Base-by-base conservation (phyloP, 306 rosid genomes). In the Boehmeria nivea region DNA sequence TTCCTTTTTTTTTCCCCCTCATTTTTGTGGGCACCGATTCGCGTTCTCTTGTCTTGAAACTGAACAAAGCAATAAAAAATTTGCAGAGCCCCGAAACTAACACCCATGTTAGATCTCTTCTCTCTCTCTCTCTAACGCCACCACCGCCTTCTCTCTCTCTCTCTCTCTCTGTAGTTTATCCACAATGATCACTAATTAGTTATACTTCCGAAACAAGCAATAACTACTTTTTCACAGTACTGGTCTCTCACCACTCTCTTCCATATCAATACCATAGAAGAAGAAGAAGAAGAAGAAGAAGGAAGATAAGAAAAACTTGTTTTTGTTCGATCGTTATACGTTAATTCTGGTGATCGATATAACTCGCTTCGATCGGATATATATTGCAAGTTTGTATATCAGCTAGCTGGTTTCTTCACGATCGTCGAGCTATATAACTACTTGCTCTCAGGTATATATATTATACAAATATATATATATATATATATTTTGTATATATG, bases 51-150 rank as follows among this genome's bases (percentile, higher is more conserved):
- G 39, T 48, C 47, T 23, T 28, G 18, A 57, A 57, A 40, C 15
- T 40, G 17, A 40, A 40, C 4, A 4, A 10, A 40, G 4, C n/a
- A 40, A 11, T 3, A 14, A 40, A 40, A 40, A 11, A 40, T 11
- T 40, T 31, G 36, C 36, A 31, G 36, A 31, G 36, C 24, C n/a
- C 36, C 67, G 13, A 44, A 19, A 51, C 51, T 15, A 37, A 21
- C 71, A 6, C 43, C 24, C 63, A 18, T 52, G 51, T 28, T 38
- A 70, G 55, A 31, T 40, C 61, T 48, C 43, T n/a, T n/a, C n/a
- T 23, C 12, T 54, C 21, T 36, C 56, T 36, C 18, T 40, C 61
- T 44, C 36, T 34, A 6, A 60, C 10, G 61, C 64, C 43, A 60
- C 45, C n/a, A n/a, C n/a, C n/a, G 63, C 45, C 53, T 16, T 53